Percentiles rank a stretch among this genome's conserved stretches.
Conservation (phyloP, 2,329 filamentous ascomycete genomes). For the Leptographium procerum region DNA sequence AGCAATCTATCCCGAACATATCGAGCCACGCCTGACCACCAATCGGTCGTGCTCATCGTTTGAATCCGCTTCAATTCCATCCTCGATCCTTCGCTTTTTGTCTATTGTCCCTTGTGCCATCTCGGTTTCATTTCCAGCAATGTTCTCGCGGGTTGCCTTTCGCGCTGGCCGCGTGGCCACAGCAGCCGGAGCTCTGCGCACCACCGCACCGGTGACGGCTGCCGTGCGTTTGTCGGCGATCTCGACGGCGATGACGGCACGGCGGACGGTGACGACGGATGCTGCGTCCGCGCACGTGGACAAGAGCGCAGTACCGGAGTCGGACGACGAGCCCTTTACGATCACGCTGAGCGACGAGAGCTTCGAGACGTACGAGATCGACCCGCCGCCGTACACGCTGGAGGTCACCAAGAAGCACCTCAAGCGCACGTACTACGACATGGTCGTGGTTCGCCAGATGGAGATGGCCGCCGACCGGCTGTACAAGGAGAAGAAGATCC, state of each 20-base stretch:
- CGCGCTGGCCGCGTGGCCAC: conserved; percentile 44
- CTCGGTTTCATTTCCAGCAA: conserved; percentile 23
- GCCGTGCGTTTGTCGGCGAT: conserved; percentile 16
- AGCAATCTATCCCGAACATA: background rate
- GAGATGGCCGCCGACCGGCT: conserved; percentile 98
- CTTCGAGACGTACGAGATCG: conserved; percentile 98
- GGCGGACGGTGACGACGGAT: conserved; percentile 84
- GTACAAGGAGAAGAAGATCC: conserved; percentile 99
- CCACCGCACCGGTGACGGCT: conserved; percentile 4
- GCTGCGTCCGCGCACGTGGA: conserved; percentile 85
- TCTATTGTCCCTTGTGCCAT: background rate
- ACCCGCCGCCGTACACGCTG: conserved; percentile 86
- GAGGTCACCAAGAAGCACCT: conserved; percentile 94
- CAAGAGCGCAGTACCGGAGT: conserved; percentile 60
- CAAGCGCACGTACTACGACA: conserved; percentile 98
- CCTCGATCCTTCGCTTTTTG: background rate
- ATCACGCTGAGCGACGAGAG: conserved; percentile 93
- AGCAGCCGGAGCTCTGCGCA: conserved; percentile 3
- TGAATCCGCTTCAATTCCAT: too few relatives aligned
- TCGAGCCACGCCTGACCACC: background rate
- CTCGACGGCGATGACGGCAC: conserved; percentile 24
- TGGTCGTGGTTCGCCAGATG: conserved; percentile 94
- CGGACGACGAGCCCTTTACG: conserved; percentile 87
- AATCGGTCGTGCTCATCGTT: background rate
- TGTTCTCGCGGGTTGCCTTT: conserved; percentile 63